Base-by-base conservation (phyloP, 495 filamentous ascomycete species). In the Podospora tetraspora region DNA sequence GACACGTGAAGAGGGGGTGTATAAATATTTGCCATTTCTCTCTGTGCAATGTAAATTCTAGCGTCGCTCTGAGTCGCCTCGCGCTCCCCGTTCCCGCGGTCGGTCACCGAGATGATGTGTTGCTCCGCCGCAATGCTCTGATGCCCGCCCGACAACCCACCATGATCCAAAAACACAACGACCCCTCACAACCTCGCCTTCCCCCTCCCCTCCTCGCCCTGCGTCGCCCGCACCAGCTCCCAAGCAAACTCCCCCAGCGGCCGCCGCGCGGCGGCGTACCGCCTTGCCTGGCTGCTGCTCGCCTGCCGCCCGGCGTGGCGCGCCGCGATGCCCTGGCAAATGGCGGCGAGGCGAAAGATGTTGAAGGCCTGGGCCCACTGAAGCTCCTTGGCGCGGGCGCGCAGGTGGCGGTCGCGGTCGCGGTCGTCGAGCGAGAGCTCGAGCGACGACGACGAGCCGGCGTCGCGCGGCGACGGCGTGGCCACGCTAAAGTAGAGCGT, bases 251-350 rank as follows among this genome's bases (percentile, higher is more conserved):
- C 81, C 6, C 88, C 92, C 80, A 93, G 86, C 57, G 86, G 86
- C 58, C 79, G 83, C 72, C 90, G 86, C 73, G 84, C 81, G 56
- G 80, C 80, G 10, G 79, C 92, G 78, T 97, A 92, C 57, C 89
- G 85, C 62, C 79, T 83, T 21, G 95, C 95, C 69, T 90, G 84
- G 63, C 85, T 89, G 78, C 92, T 96, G 77, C 93, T 97, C 12
- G 95, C 95, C 85, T 99, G 95, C 52, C 95, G 81, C 56, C 84
- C 79, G 57, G 95, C 95, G 71, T 87, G 88, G 65, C 95, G 83
- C 58, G 94, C 94, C 37, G 92, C 92, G 74, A 99, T 97, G 1
- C 95, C 94, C 80, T 99, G 95, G 82, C 92, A 92, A 74, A 99
- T 96, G 43, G 94, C 89, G 13, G 90, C 84, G 57, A 85, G 87